Conservation (phyloP, 768 basidiomycete species). For the Amanita fuliginea region DNA sequence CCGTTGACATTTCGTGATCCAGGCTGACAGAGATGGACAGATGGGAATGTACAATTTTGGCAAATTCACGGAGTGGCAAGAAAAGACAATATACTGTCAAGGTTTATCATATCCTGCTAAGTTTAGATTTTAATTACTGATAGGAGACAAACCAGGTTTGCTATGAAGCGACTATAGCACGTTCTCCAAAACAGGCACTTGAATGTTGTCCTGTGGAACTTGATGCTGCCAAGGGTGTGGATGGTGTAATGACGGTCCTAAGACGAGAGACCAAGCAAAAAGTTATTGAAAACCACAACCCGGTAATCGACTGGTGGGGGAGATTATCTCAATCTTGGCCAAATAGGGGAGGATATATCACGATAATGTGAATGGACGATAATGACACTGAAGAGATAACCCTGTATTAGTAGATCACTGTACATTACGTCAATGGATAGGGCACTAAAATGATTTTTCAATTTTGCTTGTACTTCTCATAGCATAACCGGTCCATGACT, state of each 20-base stretch:
- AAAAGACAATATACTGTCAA: slow-evolving; percentile 5
- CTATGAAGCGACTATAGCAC: slow-evolving; percentile 7
- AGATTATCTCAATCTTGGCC: not conserved
- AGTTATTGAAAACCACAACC: not conserved
- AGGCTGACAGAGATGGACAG: slow-evolving; percentile 1
- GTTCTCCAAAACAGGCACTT: not conserved
- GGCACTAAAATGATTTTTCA: slow-evolving; percentile 28
- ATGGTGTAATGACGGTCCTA: slow-evolving; percentile 8
- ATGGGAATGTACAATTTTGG: slow-evolving; percentile 3
- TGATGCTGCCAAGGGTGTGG: slow-evolving; percentile 4
- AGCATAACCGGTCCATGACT: slow-evolving; percentile 98
- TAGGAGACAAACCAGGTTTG: not conserved
- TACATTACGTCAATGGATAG: slow-evolving; percentile 5
- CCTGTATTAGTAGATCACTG: slow-evolving; percentile 5
- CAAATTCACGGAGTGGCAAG: not conserved
- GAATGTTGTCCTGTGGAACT: slow-evolving; percentile 2
- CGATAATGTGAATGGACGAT: not conserved
- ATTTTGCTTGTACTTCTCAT: slow-evolving; percentile 65
- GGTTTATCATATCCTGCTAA: not conserved
- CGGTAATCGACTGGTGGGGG: slow-evolving; percentile 1
- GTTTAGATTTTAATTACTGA: not conserved
- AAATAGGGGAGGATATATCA: not conserved
- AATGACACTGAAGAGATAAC: not conserved
- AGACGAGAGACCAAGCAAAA: slow-evolving; percentile 1
- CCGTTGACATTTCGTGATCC: not conserved